A percentile compares a stretch with the other conserved stretches of the same genome.
phyloP scores from a whole-genome alignment of 805 yeast genomes.

The Saccharomyces paradoxus region DNA sequence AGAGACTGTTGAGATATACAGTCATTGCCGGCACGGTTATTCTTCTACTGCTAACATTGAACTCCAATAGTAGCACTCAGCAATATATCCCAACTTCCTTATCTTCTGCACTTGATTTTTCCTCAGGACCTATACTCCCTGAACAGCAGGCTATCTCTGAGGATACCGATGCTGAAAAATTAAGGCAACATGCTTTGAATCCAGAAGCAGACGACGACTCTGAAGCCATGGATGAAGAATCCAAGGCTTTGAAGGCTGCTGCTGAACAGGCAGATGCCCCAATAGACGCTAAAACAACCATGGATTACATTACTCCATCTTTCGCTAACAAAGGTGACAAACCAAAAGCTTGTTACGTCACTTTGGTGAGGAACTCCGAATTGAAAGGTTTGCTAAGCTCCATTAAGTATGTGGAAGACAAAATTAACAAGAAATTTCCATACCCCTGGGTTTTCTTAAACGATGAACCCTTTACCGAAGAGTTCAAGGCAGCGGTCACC shows the following conservation, averaged over 20 bases:
- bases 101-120: constrained; percentile 3
- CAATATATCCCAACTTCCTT: constrained; percentile 2
- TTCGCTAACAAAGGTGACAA: constrained; percentile 15
- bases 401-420: constrained; percentile 64
- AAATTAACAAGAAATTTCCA: constrained; percentile 65
- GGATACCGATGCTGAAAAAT: constrained; percentile 2
- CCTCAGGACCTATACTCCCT: constrained; percentile 1
- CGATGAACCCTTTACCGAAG: constrained; percentile 65
- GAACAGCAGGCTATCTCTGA: constrained; percentile 6
- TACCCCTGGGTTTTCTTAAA: constrained; percentile 93
- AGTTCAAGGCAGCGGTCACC: constrained; percentile 50
- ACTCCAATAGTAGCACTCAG: constrained; percentile 2
- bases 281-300: constrained; percentile 4
- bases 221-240: constrained; percentile 3
- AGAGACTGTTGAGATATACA: constrained; percentile 15
- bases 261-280: constrained; percentile 6
- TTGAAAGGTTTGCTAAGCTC: constrained; percentile 49
- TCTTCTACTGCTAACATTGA: constrained; percentile 7
- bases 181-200: neutral
- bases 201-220: neutral
- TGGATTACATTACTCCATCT: constrained; percentile 14
- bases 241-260: constrained; percentile 9
- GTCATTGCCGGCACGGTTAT: constrained; percentile 10
- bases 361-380: constrained; percentile 66
- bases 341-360: constrained; percentile 35